phyloP scores from a whole-genome alignment of 441 rosid species.

The Arabidopsis lyrata region DNA sequence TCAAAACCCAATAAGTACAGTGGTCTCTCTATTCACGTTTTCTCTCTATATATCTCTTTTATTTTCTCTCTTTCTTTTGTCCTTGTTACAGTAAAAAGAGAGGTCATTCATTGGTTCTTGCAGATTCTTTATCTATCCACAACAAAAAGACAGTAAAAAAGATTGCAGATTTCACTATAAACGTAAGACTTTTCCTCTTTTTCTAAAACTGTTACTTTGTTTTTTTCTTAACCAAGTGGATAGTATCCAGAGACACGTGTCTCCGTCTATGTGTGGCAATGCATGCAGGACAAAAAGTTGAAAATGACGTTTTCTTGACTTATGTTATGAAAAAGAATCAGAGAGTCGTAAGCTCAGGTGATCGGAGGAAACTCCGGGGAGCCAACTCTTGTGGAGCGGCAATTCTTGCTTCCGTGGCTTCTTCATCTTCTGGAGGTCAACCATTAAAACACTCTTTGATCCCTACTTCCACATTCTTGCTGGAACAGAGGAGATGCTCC shows the following conservation, averaged over 20 bases:
- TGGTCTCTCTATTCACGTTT: background rate
- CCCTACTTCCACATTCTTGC: background rate
- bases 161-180: conserved; percentile 18
- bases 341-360: conserved; percentile 43
- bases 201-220: background rate
- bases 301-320: conserved; percentile 14
- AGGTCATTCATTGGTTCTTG: conserved; percentile 3
- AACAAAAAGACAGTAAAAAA: conserved; percentile 13
- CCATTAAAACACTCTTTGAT: background rate
- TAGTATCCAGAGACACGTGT: conserved; percentile 13
- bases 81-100: background rate
- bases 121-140: conserved; percentile 25
- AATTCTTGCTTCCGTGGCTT: conserved; percentile 46
- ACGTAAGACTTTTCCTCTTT: background rate
- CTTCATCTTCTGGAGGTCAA: background rate
- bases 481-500: conserved; percentile 16
- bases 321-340: background rate
- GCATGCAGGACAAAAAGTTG: conserved; percentile 1
- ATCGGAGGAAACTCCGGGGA: conserved; percentile 65
- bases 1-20: background rate
- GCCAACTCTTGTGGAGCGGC: conserved; percentile 50
- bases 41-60: background rate
- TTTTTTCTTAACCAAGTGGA: conserved; percentile 34
- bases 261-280: background rate
- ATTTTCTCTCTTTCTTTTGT: background rate